These are phyloP conservation scores for Aspergillus ochraceus DNA, from an alignment of 2,329 filamentous ascomycete genomes.

Conservation along the genomic window DNA sequence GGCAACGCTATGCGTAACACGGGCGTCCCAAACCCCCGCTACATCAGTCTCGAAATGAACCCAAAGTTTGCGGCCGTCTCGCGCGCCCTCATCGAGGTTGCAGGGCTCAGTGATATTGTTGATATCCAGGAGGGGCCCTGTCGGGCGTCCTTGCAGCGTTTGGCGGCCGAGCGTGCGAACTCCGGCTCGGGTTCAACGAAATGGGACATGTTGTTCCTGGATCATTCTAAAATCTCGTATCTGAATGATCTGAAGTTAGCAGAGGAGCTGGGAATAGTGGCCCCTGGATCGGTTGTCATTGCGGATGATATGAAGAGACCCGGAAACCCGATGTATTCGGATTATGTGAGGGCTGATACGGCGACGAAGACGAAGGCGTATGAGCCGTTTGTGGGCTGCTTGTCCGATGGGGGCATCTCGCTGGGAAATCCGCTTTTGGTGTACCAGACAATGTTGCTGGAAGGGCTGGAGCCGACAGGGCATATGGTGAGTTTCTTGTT, in stretches of 20 bases:
- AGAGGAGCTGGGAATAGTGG: conserved; percentile 64
- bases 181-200: not conserved
- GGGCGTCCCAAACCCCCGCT: conserved; percentile 56
- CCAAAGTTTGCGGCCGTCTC: conserved; percentile 72
- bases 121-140: conserved; percentile 69
- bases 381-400: not conserved
- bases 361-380: conserved; percentile 53
- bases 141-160: conserved; percentile 60
- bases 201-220: conserved; percentile 73
- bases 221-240: conserved; percentile 77
- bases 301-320: conserved; percentile 46
- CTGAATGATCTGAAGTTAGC: conserved; percentile 72
- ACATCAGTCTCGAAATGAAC: conserved; percentile 71
- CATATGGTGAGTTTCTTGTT: not conserved
- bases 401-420: not conserved
- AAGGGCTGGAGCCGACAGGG: not conserved
- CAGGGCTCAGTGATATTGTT: conserved; percentile 68
- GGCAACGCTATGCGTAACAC: conserved; percentile 62
- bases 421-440: not conserved
- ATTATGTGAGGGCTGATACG: conserved; percentile 66
- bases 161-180: conserved; percentile 50
- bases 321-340: conserved; percentile 47
- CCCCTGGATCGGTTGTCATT: conserved; percentile 47
- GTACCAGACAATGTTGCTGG: not conserved
- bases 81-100: conserved; percentile 66